phyloP scores from a whole-genome alignment of 2,329 filamentous ascomycete genomes.

The Apiospora sp. region DNA sequence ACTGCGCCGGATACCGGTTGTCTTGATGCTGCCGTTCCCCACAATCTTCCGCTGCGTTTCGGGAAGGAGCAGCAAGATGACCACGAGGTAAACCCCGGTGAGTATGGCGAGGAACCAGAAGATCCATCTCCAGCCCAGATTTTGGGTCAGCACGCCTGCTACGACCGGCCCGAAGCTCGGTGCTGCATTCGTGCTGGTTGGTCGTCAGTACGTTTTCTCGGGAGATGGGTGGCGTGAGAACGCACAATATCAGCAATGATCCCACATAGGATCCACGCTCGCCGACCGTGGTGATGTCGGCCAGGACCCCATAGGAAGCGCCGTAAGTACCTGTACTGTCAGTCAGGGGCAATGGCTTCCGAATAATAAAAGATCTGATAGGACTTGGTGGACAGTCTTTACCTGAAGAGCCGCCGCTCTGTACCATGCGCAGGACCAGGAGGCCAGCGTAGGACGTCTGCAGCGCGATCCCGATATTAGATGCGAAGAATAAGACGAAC shows the following conservation, averaged over 20 bases:
- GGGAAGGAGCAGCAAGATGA: conserved; percentile 26
- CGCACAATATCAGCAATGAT: conserved; percentile 26
- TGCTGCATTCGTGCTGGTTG: conserved; percentile 9
- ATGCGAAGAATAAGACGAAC: conserved; percentile 29
- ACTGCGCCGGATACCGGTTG: background rate
- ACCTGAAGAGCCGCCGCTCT: conserved; percentile 33
- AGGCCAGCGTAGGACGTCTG: conserved; percentile 26
- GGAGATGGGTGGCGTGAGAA: background rate
- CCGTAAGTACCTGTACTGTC: background rate
- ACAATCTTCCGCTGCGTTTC: conserved; percentile 29
- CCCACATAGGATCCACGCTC: conserved; percentile 10
- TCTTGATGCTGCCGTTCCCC: conserved; percentile 25
- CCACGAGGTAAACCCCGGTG: conserved; percentile 23
- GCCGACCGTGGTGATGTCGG: background rate
- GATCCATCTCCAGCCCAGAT: conserved; percentile 27
- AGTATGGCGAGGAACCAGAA: conserved; percentile 30
- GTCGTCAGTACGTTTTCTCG: background rate
- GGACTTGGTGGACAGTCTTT: background rate
- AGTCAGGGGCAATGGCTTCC: conserved; percentile 36
- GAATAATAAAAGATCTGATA: background rate
- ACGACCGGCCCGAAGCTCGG: conserved; percentile 29
- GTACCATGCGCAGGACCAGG: conserved; percentile 29
- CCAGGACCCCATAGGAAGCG: background rate
- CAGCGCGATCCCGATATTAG: conserved; percentile 31
- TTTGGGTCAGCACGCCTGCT: conserved; percentile 24